Conservation (phyloP, 768 basidiomycete genomes). For the Tricholoma hemisulphureum region DNA sequence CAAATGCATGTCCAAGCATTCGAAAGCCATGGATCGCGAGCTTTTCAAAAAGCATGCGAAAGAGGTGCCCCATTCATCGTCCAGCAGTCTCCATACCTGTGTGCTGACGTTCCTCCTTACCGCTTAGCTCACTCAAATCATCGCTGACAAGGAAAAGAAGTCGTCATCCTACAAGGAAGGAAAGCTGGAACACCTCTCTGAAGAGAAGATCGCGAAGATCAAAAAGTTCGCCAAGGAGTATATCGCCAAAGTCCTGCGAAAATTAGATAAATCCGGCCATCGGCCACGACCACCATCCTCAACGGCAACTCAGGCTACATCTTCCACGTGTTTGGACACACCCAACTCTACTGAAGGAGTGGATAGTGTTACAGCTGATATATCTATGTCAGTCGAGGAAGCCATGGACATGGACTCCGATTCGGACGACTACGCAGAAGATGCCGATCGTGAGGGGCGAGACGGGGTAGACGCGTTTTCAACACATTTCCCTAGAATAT, state of each 20-base stretch:
- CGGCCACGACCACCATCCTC: constrained; percentile 25
- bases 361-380: constrained; percentile 28
- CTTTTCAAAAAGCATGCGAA: constrained; percentile 94
- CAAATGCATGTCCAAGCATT: constrained; percentile 88
- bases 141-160: constrained; percentile 96
- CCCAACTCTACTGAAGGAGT: constrained; percentile 40
- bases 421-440: constrained; percentile 14
- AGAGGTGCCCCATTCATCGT: constrained; percentile 56
- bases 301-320: constrained; percentile 28
- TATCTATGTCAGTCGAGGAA: constrained; percentile 33
- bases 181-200: constrained; percentile 71
- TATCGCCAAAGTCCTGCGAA: constrained; percentile 74
- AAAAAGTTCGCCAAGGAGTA: constrained; percentile 94
- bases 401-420: constrained; percentile 33
- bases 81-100: background rate
- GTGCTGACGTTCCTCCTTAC: background rate
- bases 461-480: background rate
- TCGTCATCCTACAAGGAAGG: constrained; percentile 74
- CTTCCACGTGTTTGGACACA: constrained; percentile 41
- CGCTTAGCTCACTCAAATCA: constrained; percentile 73
- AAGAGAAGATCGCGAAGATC: constrained; percentile 87
- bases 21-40: constrained; percentile 70
- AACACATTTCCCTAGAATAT: background rate
- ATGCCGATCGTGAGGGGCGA: background rate
- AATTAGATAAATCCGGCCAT: constrained; percentile 54